Conservation (phyloP, 257 asterid genomes). For the Plectranthus barbatus region DNA sequence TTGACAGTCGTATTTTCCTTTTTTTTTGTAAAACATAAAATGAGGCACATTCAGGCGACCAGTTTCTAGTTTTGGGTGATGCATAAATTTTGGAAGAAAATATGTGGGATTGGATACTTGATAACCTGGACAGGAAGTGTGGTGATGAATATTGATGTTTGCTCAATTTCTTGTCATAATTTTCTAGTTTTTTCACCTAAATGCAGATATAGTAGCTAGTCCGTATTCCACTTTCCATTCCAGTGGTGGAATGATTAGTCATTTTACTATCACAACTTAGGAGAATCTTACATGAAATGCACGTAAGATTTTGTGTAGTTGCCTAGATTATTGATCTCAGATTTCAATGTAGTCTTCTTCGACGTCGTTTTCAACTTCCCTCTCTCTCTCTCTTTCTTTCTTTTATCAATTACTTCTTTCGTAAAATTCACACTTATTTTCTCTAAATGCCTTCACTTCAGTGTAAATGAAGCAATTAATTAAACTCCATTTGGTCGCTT, state of each 20-base stretch:
- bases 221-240: slow-evolving; percentile 19
- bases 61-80: too few relatives aligned
- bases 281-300: slow-evolving; percentile 23
- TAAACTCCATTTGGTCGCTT: background rate
- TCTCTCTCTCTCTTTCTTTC: background rate
- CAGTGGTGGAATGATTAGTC: slow-evolving; percentile 26
- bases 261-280: slow-evolving; percentile 30
- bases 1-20: too few relatives aligned
- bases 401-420: background rate
- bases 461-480: slow-evolving; percentile 10
- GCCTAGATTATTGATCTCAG: background rate
- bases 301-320: background rate
- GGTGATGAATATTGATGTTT: too few relatives aligned
- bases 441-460: background rate
- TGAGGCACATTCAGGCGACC: too few relatives aligned
- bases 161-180: too few relatives aligned
- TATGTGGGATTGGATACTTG: too few relatives aligned
- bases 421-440: background rate
- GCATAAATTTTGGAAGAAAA: too few relatives aligned
- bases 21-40: too few relatives aligned
- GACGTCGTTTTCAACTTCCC: background rate
- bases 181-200: too few relatives aligned
- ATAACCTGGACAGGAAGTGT: too few relatives aligned
- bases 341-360: slow-evolving; percentile 1
- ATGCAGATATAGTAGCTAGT: background rate